Evolutionary conservation across 257 asterid genomes (phyloP).

Genomic region (Hygrophila difformis): DNA sequence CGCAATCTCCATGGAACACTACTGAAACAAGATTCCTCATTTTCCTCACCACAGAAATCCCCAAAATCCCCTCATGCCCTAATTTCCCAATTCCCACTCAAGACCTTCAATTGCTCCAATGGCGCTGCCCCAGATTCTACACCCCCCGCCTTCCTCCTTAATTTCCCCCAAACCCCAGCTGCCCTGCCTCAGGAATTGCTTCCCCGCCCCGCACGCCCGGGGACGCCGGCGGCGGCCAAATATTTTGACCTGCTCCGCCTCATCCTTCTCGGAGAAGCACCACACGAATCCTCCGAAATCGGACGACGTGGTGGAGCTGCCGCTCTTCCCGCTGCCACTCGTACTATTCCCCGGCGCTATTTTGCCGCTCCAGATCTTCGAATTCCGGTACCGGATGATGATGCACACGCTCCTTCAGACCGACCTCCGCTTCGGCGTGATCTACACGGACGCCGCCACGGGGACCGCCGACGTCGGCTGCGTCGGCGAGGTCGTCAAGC

Average conservation of each 20-base stretch:
- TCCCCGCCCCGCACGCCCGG: slow-evolving; percentile 24
- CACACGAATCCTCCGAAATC: slow-evolving; percentile 54
- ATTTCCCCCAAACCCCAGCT: slow-evolving; percentile 40
- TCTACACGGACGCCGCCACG: slow-evolving; percentile 73
- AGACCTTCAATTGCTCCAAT: slow-evolving; percentile 18
- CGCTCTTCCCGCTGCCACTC: slow-evolving; percentile 84
- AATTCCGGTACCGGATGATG: slow-evolving; percentile 93
- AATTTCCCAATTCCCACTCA: background rate
- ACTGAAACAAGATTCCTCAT: too few relatives aligned
- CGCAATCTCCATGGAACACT: too few relatives aligned
- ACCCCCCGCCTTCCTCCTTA: slow-evolving; percentile 34
- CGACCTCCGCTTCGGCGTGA: slow-evolving; percentile 95
- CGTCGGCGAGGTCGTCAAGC: slow-evolving; percentile 89
- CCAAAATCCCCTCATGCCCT: background rate
- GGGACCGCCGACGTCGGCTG: slow-evolving; percentile 92
- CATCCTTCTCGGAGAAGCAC: slow-evolving; percentile 80
- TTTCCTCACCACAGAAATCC: background rate
- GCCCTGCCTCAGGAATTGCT: slow-evolving; percentile 20
- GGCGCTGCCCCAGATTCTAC: slow-evolving; percentile 82
- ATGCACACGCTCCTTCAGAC: slow-evolving; percentile 97
- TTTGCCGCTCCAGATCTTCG: slow-evolving; percentile 89
- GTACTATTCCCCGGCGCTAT: slow-evolving; percentile 95
- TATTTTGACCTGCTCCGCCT: slow-evolving; percentile 65
- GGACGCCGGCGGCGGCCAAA: slow-evolving; percentile 36
- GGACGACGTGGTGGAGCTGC: slow-evolving; percentile 79